A percentile compares a stretch with the other conserved stretches of the same genome.
These are phyloP conservation scores for Irineochytrium annulatum DNA, from an alignment of 192 early-diverging fungal genomes.

Conservation along the genomic window DNA sequence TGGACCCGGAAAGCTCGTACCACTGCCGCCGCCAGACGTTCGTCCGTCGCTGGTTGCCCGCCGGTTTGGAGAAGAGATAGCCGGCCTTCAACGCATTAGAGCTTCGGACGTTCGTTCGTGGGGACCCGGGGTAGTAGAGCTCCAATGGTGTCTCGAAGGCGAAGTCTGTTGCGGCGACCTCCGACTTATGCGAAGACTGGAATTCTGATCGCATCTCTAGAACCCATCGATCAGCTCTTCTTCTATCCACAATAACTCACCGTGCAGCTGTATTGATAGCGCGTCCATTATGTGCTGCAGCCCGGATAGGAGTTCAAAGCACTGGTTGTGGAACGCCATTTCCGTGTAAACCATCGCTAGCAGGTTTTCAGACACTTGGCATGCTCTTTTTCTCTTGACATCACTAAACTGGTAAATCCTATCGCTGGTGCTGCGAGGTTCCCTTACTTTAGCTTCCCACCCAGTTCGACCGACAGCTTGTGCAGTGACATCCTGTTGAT, in stretches of 20 bases:
- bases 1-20: constrained; percentile 68
- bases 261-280: constrained; percentile 46
- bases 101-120: not conserved
- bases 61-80: constrained; percentile 28
- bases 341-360: constrained; percentile 77
- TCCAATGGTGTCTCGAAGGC: not conserved
- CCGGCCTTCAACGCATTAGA: constrained; percentile 1
- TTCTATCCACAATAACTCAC: not conserved
- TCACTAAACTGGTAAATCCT: constrained; percentile 50
- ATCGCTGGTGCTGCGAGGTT: not conserved
- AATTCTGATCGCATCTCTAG: not conserved
- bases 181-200: not conserved
- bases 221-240: not conserved
- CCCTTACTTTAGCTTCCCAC: not conserved
- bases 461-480: not conserved
- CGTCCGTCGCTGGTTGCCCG: constrained; percentile 74
- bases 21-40: constrained; percentile 65
- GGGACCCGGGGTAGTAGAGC: not conserved
- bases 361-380: constrained; percentile 62
- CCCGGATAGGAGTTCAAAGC: constrained; percentile 68
- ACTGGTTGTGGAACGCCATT: constrained; percentile 74
- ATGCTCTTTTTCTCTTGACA: constrained; percentile 63
- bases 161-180: too few relatives aligned
- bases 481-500: not conserved
- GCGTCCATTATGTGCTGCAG: constrained; percentile 74